These are phyloP conservation scores for Chiua virens DNA, from an alignment of 768 basidiomycete genomes.

Conservation along the genomic window DNA sequence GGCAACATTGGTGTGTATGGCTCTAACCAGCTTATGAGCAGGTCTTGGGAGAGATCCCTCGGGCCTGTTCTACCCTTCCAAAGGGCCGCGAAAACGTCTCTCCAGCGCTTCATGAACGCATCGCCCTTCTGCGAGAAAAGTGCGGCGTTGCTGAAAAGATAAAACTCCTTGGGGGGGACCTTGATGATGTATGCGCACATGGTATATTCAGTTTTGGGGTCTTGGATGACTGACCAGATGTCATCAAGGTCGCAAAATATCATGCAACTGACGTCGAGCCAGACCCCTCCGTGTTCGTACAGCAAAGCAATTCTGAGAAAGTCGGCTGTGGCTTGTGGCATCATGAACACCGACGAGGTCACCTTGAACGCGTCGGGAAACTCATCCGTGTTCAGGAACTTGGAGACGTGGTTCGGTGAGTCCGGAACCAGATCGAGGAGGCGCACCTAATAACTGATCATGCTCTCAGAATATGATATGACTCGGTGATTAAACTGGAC, in stretches of 20 bases:
- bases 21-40: too few species aligned
- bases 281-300: conserved; percentile 2
- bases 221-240: too few species aligned
- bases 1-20: too few species aligned
- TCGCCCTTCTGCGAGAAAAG: too few species aligned
- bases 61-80: too few species aligned
- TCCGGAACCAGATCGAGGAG: neutral
- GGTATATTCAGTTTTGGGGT: neutral
- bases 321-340: neutral
- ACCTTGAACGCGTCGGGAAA: neutral
- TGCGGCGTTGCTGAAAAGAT: too few species aligned
- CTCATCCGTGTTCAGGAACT: neutral
- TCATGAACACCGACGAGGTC: neutral
- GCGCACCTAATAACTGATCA: neutral
- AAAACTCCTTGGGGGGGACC: too few species aligned
- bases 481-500: neutral
- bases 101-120: too few species aligned
- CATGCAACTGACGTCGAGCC: conserved; percentile 7
- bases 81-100: too few species aligned
- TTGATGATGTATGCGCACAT: too few species aligned
- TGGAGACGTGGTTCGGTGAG: neutral
- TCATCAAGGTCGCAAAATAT: neutral
- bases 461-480: neutral
- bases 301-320: conserved; percentile 1
- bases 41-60: too few species aligned